Evolutionary conservation across 441 rosid genomes (phyloP).

Genomic region (Capsella rubella): DNA sequence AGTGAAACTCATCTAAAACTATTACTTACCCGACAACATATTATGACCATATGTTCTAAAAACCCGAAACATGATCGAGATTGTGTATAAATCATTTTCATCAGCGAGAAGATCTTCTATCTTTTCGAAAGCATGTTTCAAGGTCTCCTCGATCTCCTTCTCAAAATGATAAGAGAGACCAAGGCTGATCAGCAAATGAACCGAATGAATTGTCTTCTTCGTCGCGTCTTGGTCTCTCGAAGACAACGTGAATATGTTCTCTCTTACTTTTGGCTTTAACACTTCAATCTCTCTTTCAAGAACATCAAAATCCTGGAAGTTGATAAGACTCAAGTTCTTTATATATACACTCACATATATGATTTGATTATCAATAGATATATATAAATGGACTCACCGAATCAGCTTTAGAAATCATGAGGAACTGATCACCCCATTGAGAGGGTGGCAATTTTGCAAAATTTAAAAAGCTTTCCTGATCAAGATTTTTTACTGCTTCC

Average conservation of each 20-base stretch:
- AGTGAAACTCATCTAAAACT: too few relatives aligned
- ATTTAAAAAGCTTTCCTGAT: not conserved
- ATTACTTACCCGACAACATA: not conserved
- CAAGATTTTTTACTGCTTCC: not conserved
- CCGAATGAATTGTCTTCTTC: not conserved
- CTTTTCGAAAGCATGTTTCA: slow-evolving; percentile 15
- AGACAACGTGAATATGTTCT: not conserved
- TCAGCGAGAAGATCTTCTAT: not conserved
- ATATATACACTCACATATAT: too few relatives aligned
- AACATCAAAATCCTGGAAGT: slow-evolving; percentile 12
- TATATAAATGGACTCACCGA: slow-evolving; percentile 19
- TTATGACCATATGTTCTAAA: slow-evolving; percentile 26
- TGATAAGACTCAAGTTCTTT: too few relatives aligned
- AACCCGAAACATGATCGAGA: slow-evolving; percentile 30
- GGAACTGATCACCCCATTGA: slow-evolving; percentile 29
- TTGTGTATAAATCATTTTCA: slow-evolving; percentile 22
- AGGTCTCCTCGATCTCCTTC: slow-evolving; percentile 18
- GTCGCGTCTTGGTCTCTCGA: not conserved
- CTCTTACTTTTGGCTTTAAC: slow-evolving; percentile 26
- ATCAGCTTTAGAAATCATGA: not conserved
- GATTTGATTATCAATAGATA: not conserved
- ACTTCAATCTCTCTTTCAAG: slow-evolving; percentile 25
- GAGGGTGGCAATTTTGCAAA: slow-evolving; percentile 10
- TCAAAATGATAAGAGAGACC: slow-evolving; percentile 33
- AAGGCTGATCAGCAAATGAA: slow-evolving; percentile 10